phyloP scores from a whole-genome alignment of 345 rosid species.

The Pseudoturritis turrita region DNA sequence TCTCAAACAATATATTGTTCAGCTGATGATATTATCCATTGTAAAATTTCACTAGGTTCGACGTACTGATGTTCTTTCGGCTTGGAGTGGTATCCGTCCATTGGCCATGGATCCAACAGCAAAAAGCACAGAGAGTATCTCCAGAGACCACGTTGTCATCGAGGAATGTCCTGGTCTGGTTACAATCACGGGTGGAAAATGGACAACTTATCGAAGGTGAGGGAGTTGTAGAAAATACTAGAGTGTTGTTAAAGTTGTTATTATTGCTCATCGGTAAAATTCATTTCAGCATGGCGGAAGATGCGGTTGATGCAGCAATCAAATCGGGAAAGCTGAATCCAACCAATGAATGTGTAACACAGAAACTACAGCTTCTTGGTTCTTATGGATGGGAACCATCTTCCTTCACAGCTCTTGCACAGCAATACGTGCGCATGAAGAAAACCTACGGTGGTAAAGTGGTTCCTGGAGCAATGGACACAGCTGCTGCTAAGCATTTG shows the following conservation, averaged over 20 bases:
- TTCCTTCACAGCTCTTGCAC: conserved; percentile 76
- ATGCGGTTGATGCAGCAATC: conserved; percentile 89
- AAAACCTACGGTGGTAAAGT: conserved; percentile 62
- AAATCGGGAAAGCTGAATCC: conserved; percentile 80
- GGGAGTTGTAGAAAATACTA: background rate
- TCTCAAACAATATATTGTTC: background rate
- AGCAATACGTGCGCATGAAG: conserved; percentile 88
- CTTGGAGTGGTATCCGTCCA: conserved; percentile 99
- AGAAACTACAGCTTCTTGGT: conserved; percentile 61
- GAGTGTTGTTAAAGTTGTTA: background rate
- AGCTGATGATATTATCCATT: background rate
- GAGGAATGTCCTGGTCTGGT: conserved; percentile 94
- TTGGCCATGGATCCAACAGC: conserved; percentile 85
- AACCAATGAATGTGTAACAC: conserved; percentile 57
- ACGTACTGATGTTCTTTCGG: conserved; percentile 91
- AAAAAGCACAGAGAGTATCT: conserved; percentile 89
- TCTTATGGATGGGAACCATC: conserved; percentile 94
- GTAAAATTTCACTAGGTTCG: conserved; percentile 53
- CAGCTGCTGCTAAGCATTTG: conserved; percentile 81
- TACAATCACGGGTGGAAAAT: conserved; percentile 97
- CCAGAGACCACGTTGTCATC: conserved; percentile 89
- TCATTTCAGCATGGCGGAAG: conserved; percentile 96
- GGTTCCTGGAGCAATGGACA: conserved; percentile 91
- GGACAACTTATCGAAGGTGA: conserved; percentile 98
- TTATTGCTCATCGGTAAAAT: background rate